Conservation (phyloP, 2,329 filamentous ascomycete genomes). For the Hymenoscyphus albidus region DNA sequence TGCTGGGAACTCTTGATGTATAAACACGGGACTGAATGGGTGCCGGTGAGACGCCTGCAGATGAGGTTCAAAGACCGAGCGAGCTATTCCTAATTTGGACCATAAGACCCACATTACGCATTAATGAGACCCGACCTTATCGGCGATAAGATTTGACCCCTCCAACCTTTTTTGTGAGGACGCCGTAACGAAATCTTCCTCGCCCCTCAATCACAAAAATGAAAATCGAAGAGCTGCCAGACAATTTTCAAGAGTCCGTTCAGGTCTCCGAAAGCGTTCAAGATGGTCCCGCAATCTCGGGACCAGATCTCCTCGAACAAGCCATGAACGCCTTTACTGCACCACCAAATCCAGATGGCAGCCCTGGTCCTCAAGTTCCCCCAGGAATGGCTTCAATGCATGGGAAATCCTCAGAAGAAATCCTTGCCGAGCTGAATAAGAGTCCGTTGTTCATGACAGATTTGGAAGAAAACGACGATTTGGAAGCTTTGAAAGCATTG, state of each 20-base stretch:
- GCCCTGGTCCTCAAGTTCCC: slow-evolving; percentile 41
- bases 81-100: background rate
- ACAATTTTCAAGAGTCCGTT: slow-evolving; percentile 18
- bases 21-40: background rate
- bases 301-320: slow-evolving; percentile 30
- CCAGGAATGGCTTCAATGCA: slow-evolving; percentile 55
- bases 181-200: background rate
- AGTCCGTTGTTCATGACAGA: slow-evolving; percentile 94
- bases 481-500: slow-evolving; percentile 84
- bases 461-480: slow-evolving; percentile 76
- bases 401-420: slow-evolving; percentile 54
- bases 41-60: background rate
- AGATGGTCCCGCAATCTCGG: slow-evolving; percentile 12
- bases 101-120: too few species aligned
- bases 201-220: slow-evolving; percentile 18
- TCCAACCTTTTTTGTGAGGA: slow-evolving; percentile 11
- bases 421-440: slow-evolving; percentile 62
- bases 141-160: background rate
- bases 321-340: slow-evolving; percentile 25
- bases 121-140: too few species aligned
- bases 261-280: slow-evolving; percentile 17
- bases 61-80: background rate
- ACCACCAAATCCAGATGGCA: slow-evolving; percentile 23
- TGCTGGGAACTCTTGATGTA: background rate
- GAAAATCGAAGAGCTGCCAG: slow-evolving; percentile 31